phyloP scores from a whole-genome alignment of 140 eudicot genomes.

The Bidens hawaiensis region DNA sequence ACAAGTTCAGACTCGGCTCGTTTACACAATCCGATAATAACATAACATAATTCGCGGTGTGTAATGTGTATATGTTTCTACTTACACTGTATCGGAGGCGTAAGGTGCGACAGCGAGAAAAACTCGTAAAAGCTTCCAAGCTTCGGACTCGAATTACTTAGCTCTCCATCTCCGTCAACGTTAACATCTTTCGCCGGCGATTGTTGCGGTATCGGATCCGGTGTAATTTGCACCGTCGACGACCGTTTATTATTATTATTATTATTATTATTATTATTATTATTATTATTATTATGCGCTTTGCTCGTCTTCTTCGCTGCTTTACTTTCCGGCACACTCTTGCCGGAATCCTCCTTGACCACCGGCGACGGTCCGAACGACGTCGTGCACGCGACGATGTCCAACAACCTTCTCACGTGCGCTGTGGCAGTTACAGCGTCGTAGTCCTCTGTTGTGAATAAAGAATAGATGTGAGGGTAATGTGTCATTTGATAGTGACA shows the following conservation, averaged over 20 bases:
- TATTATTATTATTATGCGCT: no score
- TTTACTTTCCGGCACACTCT: constrained; percentile 48
- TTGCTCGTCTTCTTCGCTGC: constrained; percentile 52
- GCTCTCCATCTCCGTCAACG: constrained; percentile 84
- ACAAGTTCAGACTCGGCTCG: no score
- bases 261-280: no score
- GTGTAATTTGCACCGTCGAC: constrained; percentile 36
- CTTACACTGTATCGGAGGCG: constrained; percentile 94
- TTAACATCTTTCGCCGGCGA: constrained; percentile 47
- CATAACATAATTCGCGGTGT: neutral
- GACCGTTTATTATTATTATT: constrained; percentile 30
- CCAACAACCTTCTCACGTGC: constrained; percentile 87
- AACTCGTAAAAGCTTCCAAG: constrained; percentile 95
- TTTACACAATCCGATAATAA: no score
- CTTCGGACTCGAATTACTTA: constrained; percentile 75
- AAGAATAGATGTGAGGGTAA: constrained; percentile 18
- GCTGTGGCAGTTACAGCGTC: constrained; percentile 76
- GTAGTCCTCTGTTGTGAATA: constrained; percentile 74
- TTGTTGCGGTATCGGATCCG: constrained; percentile 37
- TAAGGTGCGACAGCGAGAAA: constrained; percentile 91
- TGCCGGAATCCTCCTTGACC: constrained; percentile 55
- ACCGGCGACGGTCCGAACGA: constrained; percentile 90
- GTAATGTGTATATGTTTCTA: neutral
- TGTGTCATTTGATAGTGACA: constrained; percentile 16
- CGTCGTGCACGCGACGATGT: constrained; percentile 95